A percentile compares a stretch with the other conserved stretches of the same genome.
These are phyloP conservation scores for Magnolia kwangsiensis DNA, from an alignment of 164 flowering plant species.

Conservation along the genomic window DNA sequence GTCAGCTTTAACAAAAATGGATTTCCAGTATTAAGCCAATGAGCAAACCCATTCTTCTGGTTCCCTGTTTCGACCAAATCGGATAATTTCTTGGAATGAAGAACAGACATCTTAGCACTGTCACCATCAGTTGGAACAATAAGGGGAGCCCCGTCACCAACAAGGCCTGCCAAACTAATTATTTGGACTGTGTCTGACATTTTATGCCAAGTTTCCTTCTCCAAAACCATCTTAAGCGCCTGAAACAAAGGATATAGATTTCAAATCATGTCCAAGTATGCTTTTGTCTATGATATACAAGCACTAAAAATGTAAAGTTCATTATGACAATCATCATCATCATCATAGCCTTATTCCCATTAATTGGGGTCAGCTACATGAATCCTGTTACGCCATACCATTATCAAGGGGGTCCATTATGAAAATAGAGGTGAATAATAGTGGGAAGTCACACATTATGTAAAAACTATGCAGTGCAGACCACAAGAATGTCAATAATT, in stretches of 20 bases:
- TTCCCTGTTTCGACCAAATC: slow-evolving; percentile 28
- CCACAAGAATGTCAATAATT: no score
- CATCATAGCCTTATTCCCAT: no score
- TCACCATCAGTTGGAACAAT: slow-evolving; percentile 47
- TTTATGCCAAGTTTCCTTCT: slow-evolving; percentile 80
- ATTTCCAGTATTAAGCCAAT: slow-evolving; percentile 71
- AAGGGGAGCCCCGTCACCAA: slow-evolving; percentile 93
- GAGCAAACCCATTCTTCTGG: slow-evolving; percentile 59
- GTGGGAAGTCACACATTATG: no score
- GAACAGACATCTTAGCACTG: slow-evolving; percentile 28
- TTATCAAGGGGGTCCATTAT: no score
- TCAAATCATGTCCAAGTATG: not conserved
- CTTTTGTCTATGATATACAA: not conserved
- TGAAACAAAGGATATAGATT: slow-evolving; percentile 21
- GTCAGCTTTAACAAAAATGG: slow-evolving; percentile 53
- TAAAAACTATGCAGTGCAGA: no score
- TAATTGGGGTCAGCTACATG: no score
- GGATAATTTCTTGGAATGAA: slow-evolving; percentile 37
- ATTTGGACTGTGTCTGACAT: slow-evolving; percentile 71
- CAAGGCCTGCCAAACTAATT: slow-evolving; percentile 86
- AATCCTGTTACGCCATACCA: no score
- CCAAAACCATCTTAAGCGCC: slow-evolving; percentile 97
- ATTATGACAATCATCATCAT: not conserved
- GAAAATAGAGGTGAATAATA: no score
- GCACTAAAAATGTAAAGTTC: not conserved